Evolutionary conservation across 2,329 filamentous ascomycete genomes (phyloP), one percentile per base, ranked within the genome.

Genomic region (Xylariaceae sp.): DNA sequence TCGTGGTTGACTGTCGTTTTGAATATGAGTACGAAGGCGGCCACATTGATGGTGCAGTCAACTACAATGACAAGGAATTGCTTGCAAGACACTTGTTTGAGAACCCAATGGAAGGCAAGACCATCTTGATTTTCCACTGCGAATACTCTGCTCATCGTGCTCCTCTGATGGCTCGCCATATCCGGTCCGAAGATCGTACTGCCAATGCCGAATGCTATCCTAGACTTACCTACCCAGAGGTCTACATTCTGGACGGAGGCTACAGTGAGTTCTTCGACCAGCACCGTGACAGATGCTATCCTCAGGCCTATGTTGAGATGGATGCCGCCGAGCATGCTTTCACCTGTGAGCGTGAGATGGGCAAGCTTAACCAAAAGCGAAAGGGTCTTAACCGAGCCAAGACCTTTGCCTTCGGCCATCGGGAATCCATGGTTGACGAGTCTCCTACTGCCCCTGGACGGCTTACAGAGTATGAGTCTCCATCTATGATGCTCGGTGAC

Each of bases 21-120:
- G 93, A 98, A 73, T 98, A 98, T 64, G 93, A 98, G 68, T 98
- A 94, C 62, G 85, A 95, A 13, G 93, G 93, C 42, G 93, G 93
- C 26, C 93, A 98, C 64, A 96, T 98, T 60, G 79, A 89, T 53
- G 87, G 87, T 15, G 93, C 93, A 33, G 74, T 95, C 67, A 98
- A 98, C 72, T 93, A 89, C 72, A 97, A 95, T 67, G 89, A 96
- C 70, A 96, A 96, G 67, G 91, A 98, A 57, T 70, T 86, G 46
- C 74, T 98, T 44, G 81, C 89, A 8, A 73, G 74, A 41, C 81
- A 90, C 52, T 78, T 98, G 37, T 95, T 98, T 64, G 69, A 80
- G 42, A 74, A 71, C 17, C 74, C 76, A 15, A 79, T 83, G 56
- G 69, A 78, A 35, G 78, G 83, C 37, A 85, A 81, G 52, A 93